These are phyloP conservation scores for Cytospora paraplurivora DNA, from an alignment of 2,329 filamentous ascomycete species.

Conservation along the genomic window DNA sequence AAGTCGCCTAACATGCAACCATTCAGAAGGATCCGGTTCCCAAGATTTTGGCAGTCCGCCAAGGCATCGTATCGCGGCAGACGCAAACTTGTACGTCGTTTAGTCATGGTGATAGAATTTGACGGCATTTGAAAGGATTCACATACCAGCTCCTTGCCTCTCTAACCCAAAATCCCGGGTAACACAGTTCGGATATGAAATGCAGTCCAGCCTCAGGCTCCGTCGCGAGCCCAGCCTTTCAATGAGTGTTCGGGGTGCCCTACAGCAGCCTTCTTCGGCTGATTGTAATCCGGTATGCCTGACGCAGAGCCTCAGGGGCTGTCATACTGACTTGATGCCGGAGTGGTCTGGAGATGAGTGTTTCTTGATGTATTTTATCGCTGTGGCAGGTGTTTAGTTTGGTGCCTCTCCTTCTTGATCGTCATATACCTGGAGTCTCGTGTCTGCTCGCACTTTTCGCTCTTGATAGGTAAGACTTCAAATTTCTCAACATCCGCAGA, in stretches of 20 bases:
- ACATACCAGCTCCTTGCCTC: not conserved
- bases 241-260: not conserved
- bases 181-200: not conserved
- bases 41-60: constrained; percentile 3
- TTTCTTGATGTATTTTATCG: not conserved
- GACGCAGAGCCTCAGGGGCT: not conserved
- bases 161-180: not conserved
- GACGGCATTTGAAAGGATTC: not conserved
- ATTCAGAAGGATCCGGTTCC: not conserved
- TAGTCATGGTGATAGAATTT: not conserved
- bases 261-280: constrained; percentile 1
- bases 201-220: not conserved
- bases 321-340: not conserved
- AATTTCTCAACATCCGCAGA: not conserved
- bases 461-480: not conserved
- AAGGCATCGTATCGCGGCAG: not conserved
- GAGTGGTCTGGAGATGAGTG: not conserved
- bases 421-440: not conserved
- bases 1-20: not conserved
- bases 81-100: not conserved
- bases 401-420: not conserved
- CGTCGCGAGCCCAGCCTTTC: not conserved
- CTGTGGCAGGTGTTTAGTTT: not conserved
- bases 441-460: not conserved
- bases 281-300: not conserved